phyloP scores from a whole-genome alignment of 2,329 filamentous ascomycete species.

The Arthroderma sp. region DNA sequence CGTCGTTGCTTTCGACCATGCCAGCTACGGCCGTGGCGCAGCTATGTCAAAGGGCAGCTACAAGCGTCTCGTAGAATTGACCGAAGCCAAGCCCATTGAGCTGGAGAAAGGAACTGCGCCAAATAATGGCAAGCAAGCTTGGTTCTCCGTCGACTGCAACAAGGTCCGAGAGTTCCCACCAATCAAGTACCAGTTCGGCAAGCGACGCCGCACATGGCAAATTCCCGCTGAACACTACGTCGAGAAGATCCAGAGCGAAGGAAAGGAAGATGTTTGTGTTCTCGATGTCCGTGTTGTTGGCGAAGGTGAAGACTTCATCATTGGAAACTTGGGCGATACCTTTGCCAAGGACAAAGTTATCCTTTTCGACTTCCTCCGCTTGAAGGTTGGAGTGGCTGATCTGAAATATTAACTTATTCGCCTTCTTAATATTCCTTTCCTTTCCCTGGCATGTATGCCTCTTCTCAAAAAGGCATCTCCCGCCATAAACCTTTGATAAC shows the following conservation, averaged over 20 bases:
- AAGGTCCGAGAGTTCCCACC: constrained; percentile 8
- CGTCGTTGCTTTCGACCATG: constrained; percentile 12
- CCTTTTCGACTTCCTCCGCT: constrained; percentile 12
- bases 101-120: constrained; percentile 5
- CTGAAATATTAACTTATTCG: constrained; percentile 6
- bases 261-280: constrained; percentile 10
- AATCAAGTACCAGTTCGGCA: constrained; percentile 10
- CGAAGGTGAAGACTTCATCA: constrained; percentile 9
- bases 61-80: constrained; percentile 8
- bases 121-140: constrained; percentile 12
- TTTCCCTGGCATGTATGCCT: neutral
- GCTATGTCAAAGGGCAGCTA: constrained; percentile 11
- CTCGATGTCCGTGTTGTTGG: constrained; percentile 13
- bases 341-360: constrained; percentile 14
- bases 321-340: constrained; percentile 13
- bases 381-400: constrained; percentile 12
- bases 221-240: constrained; percentile 11
- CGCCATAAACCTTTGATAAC: no score
- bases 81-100: constrained; percentile 9
- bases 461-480: neutral
- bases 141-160: constrained; percentile 11
- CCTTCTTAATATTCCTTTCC: neutral
- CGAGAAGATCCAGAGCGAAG: constrained; percentile 4
- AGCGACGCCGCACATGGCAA: constrained; percentile 10
- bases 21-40: constrained; percentile 12